phyloP scores from a whole-genome alignment of 768 basidiomycete species.

The Agaricus sinodeliciosus region DNA sequence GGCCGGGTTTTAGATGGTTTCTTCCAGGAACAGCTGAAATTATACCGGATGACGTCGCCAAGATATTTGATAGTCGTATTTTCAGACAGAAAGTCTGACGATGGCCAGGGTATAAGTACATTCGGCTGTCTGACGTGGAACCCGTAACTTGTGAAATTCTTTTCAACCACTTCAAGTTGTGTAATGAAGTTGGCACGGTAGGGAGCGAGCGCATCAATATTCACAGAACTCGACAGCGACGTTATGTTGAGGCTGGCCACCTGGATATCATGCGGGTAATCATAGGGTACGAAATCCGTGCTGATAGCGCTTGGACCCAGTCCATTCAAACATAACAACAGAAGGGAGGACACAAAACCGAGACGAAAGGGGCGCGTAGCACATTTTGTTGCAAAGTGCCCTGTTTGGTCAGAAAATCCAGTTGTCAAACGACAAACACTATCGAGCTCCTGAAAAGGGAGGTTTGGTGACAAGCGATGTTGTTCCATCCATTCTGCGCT shows the following conservation, averaged over 20 bases:
- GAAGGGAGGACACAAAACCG: background rate
- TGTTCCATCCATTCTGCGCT: constrained; percentile 8
- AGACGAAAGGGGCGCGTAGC: constrained; percentile 1
- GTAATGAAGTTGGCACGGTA: background rate
- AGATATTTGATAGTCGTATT: background rate
- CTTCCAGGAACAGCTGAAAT: constrained; percentile 2
- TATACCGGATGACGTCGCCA: background rate
- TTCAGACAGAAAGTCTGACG: background rate
- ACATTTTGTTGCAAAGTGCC: background rate
- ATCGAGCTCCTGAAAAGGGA: background rate
- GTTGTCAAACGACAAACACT: constrained; percentile 3
- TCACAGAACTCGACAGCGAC: too few relatives aligned
- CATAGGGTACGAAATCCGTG: background rate
- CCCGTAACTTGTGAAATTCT: background rate
- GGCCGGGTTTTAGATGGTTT: background rate
- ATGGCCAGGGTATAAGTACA: constrained; percentile 4
- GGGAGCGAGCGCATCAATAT: background rate
- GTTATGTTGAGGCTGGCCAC: constrained; percentile 2
- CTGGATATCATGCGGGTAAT: background rate
- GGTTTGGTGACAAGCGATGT: background rate
- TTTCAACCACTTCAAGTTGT: background rate
- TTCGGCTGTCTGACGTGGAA: background rate
- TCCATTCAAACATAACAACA: background rate
- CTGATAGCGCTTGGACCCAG: constrained; percentile 4
- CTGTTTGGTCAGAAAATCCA: background rate